phyloP scores from a whole-genome alignment of 2,329 filamentous ascomycete genomes.

The Phaeosphaeriaceae sp. region DNA sequence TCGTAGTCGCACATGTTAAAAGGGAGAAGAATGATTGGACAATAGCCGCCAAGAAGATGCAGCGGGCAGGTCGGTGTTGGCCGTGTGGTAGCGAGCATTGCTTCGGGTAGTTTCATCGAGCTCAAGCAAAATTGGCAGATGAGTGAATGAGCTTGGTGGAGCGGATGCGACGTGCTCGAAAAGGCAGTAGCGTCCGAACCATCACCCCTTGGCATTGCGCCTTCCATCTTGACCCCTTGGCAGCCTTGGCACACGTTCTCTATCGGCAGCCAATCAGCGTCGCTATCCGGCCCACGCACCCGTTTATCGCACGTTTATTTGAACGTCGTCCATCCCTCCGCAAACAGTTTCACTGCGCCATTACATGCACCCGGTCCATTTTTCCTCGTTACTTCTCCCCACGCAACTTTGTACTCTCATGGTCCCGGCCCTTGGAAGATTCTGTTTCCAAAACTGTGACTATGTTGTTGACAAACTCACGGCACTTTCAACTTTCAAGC shows the following conservation, averaged over 20 bases:
- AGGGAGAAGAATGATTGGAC: constrained; percentile 20
- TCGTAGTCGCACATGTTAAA: constrained; percentile 24
- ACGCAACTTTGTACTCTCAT: neutral
- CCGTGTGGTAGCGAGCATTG: neutral
- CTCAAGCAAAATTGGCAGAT: constrained; percentile 14
- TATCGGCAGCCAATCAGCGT: constrained; percentile 1
- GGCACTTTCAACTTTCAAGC: no score
- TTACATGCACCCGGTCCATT: constrained; percentile 1
- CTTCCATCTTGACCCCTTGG: neutral
- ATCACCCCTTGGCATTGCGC: neutral
- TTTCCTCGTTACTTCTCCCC: neutral
- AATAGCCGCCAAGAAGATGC: constrained; percentile 1
- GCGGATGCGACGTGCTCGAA: neutral
- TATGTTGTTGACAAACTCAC: neutral
- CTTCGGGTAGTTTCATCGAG: constrained; percentile 1
- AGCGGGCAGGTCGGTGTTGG: neutral
- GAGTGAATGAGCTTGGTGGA: constrained; percentile 5
- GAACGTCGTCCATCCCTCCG: constrained; percentile 1
- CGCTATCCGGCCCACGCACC: neutral
- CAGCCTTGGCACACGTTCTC: neutral
- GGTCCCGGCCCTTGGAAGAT: neutral
- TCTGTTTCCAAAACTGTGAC: neutral
- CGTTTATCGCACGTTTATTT: neutral
- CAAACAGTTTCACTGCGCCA: neutral
- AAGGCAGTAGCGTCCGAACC: neutral